Conservation (phyloP, 345 rosid species). For the Lepidium didymum region DNA sequence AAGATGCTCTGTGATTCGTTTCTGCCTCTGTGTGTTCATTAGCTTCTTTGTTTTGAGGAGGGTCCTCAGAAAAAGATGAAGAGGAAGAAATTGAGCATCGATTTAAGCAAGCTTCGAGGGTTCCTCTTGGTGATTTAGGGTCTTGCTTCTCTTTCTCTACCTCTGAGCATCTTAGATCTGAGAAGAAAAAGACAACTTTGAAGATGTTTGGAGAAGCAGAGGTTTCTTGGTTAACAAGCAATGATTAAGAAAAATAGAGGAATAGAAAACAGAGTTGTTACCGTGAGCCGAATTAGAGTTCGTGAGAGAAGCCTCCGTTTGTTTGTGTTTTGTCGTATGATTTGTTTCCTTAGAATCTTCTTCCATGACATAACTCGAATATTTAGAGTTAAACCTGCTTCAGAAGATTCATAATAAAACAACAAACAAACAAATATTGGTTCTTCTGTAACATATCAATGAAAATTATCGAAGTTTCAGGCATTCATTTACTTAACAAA, state of each 20-base stretch:
- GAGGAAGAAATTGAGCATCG: constrained; percentile 13
- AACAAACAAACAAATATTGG: neutral
- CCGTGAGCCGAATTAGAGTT: constrained; percentile 60
- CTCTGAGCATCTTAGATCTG: constrained; percentile 46
- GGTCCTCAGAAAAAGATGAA: constrained; percentile 8
- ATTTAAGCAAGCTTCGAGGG: constrained; percentile 52
- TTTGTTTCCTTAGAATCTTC: constrained; percentile 17
- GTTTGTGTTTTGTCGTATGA: constrained; percentile 26
- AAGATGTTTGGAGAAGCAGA: neutral
- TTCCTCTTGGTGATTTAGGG: constrained; percentile 54
- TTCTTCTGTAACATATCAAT: neutral
- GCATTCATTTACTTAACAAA: neutral
- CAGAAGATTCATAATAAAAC: neutral
- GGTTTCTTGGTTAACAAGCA: constrained; percentile 22
- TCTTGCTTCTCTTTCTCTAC: constrained; percentile 39
- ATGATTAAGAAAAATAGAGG: neutral
- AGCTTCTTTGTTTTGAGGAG: constrained; percentile 13
- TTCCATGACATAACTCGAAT: constrained; percentile 22
- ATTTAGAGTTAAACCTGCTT: constrained; percentile 37
- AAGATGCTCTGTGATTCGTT: constrained; percentile 30
- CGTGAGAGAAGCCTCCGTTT: constrained; percentile 21
- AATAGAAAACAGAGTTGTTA: constrained; percentile 13
- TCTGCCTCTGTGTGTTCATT: constrained; percentile 10
- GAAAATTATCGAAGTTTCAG: neutral
- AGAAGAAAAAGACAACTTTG: neutral